Evolutionary conservation across 2,329 filamentous ascomycete species (phyloP).

Genomic region (Byssochlamys sp.): DNA sequence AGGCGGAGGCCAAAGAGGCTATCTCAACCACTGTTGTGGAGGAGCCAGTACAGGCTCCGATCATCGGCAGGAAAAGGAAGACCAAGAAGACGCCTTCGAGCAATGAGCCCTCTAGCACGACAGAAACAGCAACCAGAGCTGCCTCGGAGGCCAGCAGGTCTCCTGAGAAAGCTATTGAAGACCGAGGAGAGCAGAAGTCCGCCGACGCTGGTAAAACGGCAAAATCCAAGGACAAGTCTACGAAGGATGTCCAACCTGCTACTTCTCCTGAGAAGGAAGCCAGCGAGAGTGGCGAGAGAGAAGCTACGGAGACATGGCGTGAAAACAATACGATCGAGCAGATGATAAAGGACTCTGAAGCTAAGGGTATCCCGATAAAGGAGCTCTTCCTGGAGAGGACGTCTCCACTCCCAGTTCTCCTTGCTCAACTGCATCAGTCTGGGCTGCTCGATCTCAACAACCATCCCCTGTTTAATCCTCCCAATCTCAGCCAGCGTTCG

Average conservation of each 20-base stretch:
- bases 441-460: conserved; percentile 28
- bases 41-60: conserved; percentile 50
- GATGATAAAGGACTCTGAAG: conserved; percentile 29
- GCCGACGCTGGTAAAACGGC: conserved; percentile 15
- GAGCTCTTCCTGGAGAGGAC: conserved; percentile 34
- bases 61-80: conserved; percentile 55
- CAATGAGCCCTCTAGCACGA: conserved; percentile 9
- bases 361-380: conserved; percentile 25
- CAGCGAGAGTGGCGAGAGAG: conserved; percentile 8
- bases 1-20: conserved; percentile 35
- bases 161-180: conserved; percentile 6
- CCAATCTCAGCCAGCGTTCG: conserved; percentile 31
- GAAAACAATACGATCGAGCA: conserved; percentile 33
- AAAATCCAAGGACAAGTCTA: conserved; percentile 15
- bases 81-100: conserved; percentile 36
- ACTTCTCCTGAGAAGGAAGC: conserved; percentile 13
- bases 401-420: conserved; percentile 26
- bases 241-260: conserved; percentile 12
- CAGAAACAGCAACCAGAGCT: conserved; percentile 4
- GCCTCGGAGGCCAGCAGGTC: conserved; percentile 10
- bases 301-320: conserved; percentile 24
- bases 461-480: conserved; percentile 32
- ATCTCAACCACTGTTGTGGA: conserved; percentile 27
- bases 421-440: conserved; percentile 31
- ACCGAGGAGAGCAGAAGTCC: conserved; percentile 15